Evolutionary conservation across 768 basidiomycete genomes (phyloP), one percentile per base, ranked within the genome.

Genomic region (Mycena alexandri): DNA sequence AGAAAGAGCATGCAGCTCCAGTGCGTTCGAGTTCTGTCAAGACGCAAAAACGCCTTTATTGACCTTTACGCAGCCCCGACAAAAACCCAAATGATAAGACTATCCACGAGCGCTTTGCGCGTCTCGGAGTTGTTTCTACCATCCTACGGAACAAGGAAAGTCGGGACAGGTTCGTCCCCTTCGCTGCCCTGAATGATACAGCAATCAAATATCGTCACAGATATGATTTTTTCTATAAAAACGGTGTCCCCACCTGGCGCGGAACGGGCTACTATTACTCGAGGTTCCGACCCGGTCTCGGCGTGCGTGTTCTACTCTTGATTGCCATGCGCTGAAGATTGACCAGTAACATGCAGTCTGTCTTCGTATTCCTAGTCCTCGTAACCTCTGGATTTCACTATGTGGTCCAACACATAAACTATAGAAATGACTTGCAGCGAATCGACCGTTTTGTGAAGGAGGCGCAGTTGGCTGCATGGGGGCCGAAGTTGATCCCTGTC

Each of bases 261-360:
- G 97, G 96, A 17, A 95, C 94, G 36, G 94, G 95, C 48, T 98
- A 99, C 80, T 98, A 98, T 79, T 99, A 99, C 79, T 89, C 94
- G 34, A 90, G 98, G 58, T 99, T 93, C 21, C 53, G 54, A 47
- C 62, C 63, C 4, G 65, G 62, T 11, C 44, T 55, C 36, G 56
- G 62, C n/a, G 43, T 61, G 47, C 54, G 53, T 69, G 5, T 33
- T 56, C 64, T 54, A 33, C 51, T 61, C 34, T 52, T n/a, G 38
- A 50, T 47, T 24, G 42, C 52, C 43, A 34, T 41, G 41, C 19
- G n/a, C n/a, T 44, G 29, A 63, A 21, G 17, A 17, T 47, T 51
- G 24, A 63, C 14, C 42, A 16, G 36, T 46, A 24, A n/a, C 22
- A 4, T 38, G 14, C 75, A 94, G 93, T 83, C 86, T 36, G 96